Conservation (phyloP, 108 stramenopile genomes). For the Cylindrotheca closterium region DNA sequence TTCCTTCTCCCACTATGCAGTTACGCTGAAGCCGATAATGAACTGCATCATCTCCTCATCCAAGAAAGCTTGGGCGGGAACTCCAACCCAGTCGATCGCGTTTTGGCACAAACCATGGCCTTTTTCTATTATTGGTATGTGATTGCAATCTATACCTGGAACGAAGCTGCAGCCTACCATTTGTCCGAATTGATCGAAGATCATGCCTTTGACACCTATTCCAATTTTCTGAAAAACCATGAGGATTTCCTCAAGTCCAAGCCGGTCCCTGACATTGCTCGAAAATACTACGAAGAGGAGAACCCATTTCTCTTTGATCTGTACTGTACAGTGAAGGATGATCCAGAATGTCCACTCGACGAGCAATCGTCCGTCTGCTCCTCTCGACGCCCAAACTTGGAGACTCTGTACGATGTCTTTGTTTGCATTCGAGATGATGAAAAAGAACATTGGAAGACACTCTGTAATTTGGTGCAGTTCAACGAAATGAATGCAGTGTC, state of each 20-base stretch:
- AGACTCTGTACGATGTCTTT: slow-evolving; percentile 85
- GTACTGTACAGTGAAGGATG: slow-evolving; percentile 31
- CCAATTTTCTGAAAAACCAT: slow-evolving; percentile 57
- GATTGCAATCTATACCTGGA: slow-evolving; percentile 69
- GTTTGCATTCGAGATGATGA: slow-evolving; percentile 85
- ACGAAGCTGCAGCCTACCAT: slow-evolving; percentile 79
- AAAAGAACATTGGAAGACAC: slow-evolving; percentile 65
- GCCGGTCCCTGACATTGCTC: slow-evolving; percentile 66
- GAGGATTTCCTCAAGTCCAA: slow-evolving; percentile 53
- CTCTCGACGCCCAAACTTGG: slow-evolving; percentile 56
- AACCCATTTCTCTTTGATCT: slow-evolving; percentile 88
- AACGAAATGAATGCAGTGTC: slow-evolving; percentile 55
- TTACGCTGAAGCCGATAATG: slow-evolving; percentile 93
- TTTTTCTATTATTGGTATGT: slow-evolving; percentile 92
- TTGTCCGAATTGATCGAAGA: slow-evolving; percentile 81
- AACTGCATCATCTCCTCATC: slow-evolving; percentile 95
- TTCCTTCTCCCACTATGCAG: slow-evolving; percentile 51
- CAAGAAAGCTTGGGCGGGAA: slow-evolving; percentile 95
- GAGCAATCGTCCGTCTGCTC: not conserved
- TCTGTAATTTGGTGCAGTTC: slow-evolving; percentile 62
- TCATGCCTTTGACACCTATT: slow-evolving; percentile 88
- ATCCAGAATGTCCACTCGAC: not conserved
- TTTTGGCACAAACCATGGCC: slow-evolving; percentile 88
- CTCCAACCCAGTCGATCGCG: slow-evolving; percentile 61
- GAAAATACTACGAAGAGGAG: slow-evolving; percentile 68